A percentile compares a stretch with the other conserved stretches of the same genome.
Evolutionary conservation across 2,329 filamentous ascomycete genomes (phyloP).

Genomic region (Microdochium trichocladiopsis): DNA sequence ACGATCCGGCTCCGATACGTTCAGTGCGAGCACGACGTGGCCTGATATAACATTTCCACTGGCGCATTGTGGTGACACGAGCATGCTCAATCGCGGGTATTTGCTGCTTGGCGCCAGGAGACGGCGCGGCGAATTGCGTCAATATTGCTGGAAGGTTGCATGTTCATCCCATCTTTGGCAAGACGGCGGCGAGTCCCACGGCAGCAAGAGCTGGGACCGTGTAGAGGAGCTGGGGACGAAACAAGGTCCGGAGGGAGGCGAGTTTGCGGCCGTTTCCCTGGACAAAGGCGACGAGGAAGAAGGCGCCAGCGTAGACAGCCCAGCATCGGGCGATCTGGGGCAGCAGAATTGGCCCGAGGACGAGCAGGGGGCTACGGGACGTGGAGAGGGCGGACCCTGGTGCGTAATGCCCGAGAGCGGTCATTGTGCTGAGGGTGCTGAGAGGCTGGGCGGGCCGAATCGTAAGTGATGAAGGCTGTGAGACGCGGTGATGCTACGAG

Average conservation of each 20-base stretch:
- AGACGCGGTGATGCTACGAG: no score
- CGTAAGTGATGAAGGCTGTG: not conserved
- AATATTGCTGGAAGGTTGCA: no score
- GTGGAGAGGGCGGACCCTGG: not conserved
- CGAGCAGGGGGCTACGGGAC: not conserved
- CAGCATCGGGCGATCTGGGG: not conserved
- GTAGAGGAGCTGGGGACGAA: not conserved
- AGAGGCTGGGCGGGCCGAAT: not conserved
- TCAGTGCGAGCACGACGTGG: no score
- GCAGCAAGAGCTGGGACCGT: not conserved
- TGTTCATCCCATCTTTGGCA: no score
- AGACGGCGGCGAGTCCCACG: not conserved
- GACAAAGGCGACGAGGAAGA: not conserved
- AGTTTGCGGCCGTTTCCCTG: not conserved
- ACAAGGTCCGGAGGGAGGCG: not conserved
- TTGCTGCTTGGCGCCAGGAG: no score
- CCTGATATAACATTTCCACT: no score
- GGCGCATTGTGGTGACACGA: no score
- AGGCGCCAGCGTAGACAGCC: not conserved
- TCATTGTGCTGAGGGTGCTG: not conserved
- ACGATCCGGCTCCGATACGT: no score
- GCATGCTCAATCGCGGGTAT: no score
- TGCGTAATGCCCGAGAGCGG: not conserved
- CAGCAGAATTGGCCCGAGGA: not conserved
- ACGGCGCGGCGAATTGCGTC: no score